phyloP scores from a whole-genome alignment of 495 filamentous ascomycete genomes.

The Trichoderma asperelloides region DNA sequence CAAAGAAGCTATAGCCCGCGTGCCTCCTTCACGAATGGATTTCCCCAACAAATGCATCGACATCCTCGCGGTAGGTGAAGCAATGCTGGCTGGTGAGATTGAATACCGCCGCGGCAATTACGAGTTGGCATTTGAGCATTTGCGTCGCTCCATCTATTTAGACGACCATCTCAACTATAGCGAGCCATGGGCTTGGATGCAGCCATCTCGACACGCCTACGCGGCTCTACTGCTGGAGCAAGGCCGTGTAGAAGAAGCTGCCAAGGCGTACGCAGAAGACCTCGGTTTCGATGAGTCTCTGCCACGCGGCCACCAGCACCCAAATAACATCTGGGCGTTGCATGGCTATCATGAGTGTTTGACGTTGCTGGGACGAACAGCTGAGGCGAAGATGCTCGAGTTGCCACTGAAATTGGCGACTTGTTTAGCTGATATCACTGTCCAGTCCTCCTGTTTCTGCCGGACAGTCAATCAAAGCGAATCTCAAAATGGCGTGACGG shows the following conservation, averaged over 20 bases:
- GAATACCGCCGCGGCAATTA: conserved; percentile 51
- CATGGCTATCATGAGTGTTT: conserved; percentile 60
- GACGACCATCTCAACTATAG: conserved; percentile 52
- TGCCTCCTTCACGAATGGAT: conserved; percentile 45
- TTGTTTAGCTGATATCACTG: conserved; percentile 49
- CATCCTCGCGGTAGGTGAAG: conserved; percentile 46
- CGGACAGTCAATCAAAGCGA: conserved; percentile 18
- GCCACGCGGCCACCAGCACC: conserved; percentile 49
- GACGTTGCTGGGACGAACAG: conserved; percentile 33
- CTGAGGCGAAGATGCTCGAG: conserved; percentile 42
- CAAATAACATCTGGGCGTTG: conserved; percentile 60
- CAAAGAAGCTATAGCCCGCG: conserved; percentile 29
- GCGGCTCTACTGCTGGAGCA: conserved; percentile 57
- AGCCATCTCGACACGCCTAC: conserved; percentile 55
- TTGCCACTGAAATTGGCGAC: conserved; percentile 41
- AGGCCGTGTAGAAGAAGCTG: conserved; percentile 44
- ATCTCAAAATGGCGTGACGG: not conserved
- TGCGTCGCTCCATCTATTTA: conserved; percentile 41
- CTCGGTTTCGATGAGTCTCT: conserved; percentile 47
- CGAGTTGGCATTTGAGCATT: conserved; percentile 43
- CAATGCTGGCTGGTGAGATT: conserved; percentile 62
- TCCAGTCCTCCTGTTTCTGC: conserved; percentile 55
- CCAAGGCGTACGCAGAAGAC: conserved; percentile 49
- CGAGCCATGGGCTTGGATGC: conserved; percentile 67
- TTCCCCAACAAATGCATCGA: conserved; percentile 57